Percentiles rank a stretch among this genome's conserved stretches.
These are phyloP conservation scores for Polyporus tsugae DNA, from an alignment of 1,284 basidiomycete species.

Conservation along the genomic window DNA sequence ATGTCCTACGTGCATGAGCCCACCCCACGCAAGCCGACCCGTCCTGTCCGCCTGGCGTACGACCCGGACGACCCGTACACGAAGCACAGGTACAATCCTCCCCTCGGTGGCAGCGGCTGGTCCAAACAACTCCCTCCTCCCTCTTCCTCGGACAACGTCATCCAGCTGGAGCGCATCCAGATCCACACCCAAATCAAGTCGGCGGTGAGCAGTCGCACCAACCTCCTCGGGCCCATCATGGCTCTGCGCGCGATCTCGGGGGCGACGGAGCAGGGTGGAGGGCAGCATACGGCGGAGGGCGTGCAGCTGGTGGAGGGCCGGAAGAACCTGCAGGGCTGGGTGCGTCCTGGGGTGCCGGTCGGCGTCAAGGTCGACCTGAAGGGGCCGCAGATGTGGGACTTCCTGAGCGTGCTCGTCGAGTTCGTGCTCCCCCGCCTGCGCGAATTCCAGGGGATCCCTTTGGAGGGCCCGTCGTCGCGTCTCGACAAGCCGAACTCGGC, in stretches of 20 bases:
- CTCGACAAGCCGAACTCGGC: conserved; percentile 79
- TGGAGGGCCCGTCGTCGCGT: conserved; percentile 71
- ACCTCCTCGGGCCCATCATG: conserved; percentile 87
- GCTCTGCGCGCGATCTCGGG: conserved; percentile 90
- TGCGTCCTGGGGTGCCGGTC: conserved; percentile 84
- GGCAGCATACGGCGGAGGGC: conserved; percentile 72
- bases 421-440: conserved; percentile 94
- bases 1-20: conserved; percentile 90
- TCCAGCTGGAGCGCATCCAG: conserved; percentile 85
- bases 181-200: conserved; percentile 89
- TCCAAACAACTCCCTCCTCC: conserved; percentile 72
- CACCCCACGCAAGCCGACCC: conserved; percentile 57
- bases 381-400: conserved; percentile 94
- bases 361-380: conserved; percentile 92
- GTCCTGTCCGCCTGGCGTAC: conserved; percentile 72
- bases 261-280: conserved; percentile 77
- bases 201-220: conserved; percentile 76
- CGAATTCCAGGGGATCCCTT: conserved; percentile 86
- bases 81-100: conserved; percentile 75
- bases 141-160: conserved; percentile 71
- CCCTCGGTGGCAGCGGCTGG: conserved; percentile 76
- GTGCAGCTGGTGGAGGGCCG: conserved; percentile 85
- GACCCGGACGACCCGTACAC: conserved; percentile 85
- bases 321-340: conserved; percentile 87
- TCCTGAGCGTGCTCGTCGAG: conserved; percentile 88